Conservation (phyloP, 169 alveolate genomes). For the Cryptosporidium ryanae region DNA sequence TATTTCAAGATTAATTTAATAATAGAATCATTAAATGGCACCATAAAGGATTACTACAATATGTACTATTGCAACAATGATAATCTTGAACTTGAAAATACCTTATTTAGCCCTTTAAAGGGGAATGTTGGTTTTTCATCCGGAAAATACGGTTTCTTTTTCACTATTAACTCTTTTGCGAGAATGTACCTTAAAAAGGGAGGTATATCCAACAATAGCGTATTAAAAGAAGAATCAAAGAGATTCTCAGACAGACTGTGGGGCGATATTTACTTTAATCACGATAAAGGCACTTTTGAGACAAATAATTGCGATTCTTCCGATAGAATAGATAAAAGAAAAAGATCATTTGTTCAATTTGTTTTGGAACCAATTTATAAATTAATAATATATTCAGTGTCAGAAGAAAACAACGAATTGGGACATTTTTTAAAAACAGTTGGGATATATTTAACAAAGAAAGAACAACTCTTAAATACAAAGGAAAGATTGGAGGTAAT, state of each 20-base stretch:
- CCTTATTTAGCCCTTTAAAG: conserved; percentile 83
- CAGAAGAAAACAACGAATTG: conserved; percentile 95
- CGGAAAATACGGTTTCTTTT: conserved; percentile 91
- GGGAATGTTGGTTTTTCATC: conserved; percentile 97
- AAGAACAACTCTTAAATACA: conserved; percentile 90
- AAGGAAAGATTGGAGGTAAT: conserved; percentile 82
- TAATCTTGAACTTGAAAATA: background rate
- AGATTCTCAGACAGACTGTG: conserved; percentile 87
- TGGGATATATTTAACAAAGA: conserved; percentile 92
- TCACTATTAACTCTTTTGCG: conserved; percentile 94
- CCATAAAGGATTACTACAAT: conserved; percentile 3
- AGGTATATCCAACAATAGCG: conserved; percentile 11
- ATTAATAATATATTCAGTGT: conserved; percentile 92
- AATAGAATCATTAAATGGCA: conserved; percentile 18
- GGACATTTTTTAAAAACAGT: conserved; percentile 88
- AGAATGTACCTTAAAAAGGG: conserved; percentile 80
- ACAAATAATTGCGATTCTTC: conserved; percentile 75
- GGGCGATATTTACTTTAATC: conserved; percentile 91
- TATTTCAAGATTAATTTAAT: conserved; percentile 91
- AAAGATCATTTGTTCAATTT: conserved; percentile 96
- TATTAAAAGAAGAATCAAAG: conserved; percentile 53
- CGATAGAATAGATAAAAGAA: conserved; percentile 78
- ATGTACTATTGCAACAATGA: conserved; percentile 4
- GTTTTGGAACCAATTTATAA: conserved; percentile 98
- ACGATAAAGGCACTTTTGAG: conserved; percentile 82